Base-by-base conservation (phyloP, 1,284 basidiomycete genomes). In the Blastosporella zonata region DNA sequence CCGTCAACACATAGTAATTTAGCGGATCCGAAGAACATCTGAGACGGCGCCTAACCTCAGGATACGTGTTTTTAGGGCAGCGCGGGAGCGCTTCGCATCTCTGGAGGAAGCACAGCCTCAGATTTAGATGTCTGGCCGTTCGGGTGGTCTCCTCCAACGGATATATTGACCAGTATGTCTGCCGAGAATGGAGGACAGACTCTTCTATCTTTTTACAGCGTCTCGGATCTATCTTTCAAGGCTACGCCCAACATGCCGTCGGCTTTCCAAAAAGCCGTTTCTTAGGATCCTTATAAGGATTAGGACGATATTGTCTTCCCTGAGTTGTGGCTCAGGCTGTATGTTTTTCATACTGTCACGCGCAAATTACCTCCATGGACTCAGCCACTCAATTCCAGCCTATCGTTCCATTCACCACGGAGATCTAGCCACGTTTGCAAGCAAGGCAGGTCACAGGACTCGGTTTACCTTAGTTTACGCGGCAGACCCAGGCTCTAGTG, bases 381-480 rank as follows among this genome's bases (percentile, higher is more conserved):
- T 34, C 23, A 18, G 31, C 37, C 18, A 17, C 45, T 40, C 15
- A 33, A 36, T 42, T n/a, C 17, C 33, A 33, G 17, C 17, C 18
- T 6, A 39, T 34, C 25, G 39, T 23, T 40, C 17, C 38, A 39
- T 35, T 7, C 29, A 34, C 12, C 20, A 44, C 28, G 47, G 39
- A 42, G 43, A 49, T 43, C 43, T 41, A 34, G 29, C 27, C 34
- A 27, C 22, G 10, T 36, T 33, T 35, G 27, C 35, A 27, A 22
- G 17, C 33, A 25, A 41, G 17, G 12, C 23, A 39, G 47, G 36
- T 47, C 41, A 44, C 47, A 47, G 33, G 22, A 42, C 37, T 35
- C 3, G 18, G 20, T 37, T 22, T 37, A 37, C 40, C 37, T 21
- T 13, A 2, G 21, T 43, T 49, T 37, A 31, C 21, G 2, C 8